Percentiles rank a stretch among this genome's conserved stretches.
Conservation (phyloP, 2,329 filamentous ascomycete species). For the Cladophialophora carrionii region DNA sequence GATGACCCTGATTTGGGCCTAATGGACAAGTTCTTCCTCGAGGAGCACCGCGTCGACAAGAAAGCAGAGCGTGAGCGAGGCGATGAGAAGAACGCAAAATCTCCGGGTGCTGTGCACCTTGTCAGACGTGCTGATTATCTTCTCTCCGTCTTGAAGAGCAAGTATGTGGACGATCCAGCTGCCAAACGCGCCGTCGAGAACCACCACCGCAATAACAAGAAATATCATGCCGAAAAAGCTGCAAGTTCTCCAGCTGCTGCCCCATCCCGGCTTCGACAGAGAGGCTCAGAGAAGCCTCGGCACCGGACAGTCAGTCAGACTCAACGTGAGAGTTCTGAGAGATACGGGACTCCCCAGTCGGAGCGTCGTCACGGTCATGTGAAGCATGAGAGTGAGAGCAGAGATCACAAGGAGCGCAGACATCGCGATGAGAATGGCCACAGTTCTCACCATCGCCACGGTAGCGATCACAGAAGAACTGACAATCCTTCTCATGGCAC, state of each 20-base stretch:
- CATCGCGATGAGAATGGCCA: constrained; percentile 37
- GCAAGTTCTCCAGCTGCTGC: constrained; percentile 51
- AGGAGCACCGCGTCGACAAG: constrained; percentile 97
- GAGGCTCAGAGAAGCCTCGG: constrained; percentile 49
- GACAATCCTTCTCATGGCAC: constrained; percentile 46
- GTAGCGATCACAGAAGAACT: constrained; percentile 35
- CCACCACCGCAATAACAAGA: constrained; percentile 93
- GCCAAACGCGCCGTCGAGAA: constrained; percentile 84
- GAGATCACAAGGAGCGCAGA: constrained; percentile 38
- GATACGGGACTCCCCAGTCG: constrained; percentile 48
- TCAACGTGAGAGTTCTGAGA: constrained; percentile 49
- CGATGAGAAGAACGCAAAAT: constrained; percentile 66
- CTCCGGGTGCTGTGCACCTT: constrained; percentile 94
- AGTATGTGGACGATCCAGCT: constrained; percentile 68
- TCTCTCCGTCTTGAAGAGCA: constrained; percentile 89
- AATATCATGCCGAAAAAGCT: constrained; percentile 46
- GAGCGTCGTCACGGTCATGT: constrained; percentile 47
- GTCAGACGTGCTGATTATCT: constrained; percentile 94
- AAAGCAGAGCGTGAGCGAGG: constrained; percentile 87
- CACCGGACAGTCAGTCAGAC: constrained; percentile 49
- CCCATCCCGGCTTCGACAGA: constrained; percentile 47
- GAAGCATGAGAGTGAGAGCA: constrained; percentile 36
- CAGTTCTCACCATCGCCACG: constrained; percentile 37
- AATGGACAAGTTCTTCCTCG: constrained; percentile 88
- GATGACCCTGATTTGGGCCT: constrained; percentile 87